Conservation (phyloP, 2,329 filamentous ascomycete species). For the Ophiostoma tasmaniense region DNA sequence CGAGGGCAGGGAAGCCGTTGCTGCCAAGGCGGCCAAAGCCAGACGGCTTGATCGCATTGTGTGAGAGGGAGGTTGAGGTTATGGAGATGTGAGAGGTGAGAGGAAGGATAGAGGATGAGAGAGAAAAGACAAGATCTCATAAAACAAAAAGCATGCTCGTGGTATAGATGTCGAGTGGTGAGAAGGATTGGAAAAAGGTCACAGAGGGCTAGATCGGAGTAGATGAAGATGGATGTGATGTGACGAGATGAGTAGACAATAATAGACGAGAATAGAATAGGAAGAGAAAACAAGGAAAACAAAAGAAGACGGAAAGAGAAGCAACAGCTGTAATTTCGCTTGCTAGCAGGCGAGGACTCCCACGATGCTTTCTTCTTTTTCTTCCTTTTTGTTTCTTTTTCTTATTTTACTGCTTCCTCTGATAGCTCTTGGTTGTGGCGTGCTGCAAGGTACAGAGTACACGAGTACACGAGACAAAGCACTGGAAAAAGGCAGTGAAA, state of each 20-base stretch:
- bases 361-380: not conserved
- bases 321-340: not conserved
- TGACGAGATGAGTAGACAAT: not conserved
- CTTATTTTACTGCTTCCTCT: not conserved
- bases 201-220: not conserved
- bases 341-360: not conserved
- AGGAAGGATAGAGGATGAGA: not conserved
- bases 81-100: not conserved
- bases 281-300: not conserved
- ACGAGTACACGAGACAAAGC: not conserved
- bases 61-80: too few relatives aligned
- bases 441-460: constrained; percentile 1
- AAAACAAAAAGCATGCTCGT: not conserved
- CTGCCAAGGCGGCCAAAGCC: not conserved
- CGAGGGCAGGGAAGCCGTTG: not conserved
- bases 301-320: not conserved
- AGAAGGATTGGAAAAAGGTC: not conserved
- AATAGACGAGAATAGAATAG: not conserved
- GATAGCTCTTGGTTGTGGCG: not conserved
- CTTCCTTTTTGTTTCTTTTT: constrained; percentile 1
- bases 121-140: not conserved
- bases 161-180: not conserved
- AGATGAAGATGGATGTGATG: not conserved
- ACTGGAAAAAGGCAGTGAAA: not conserved
- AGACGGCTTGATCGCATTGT: not conserved